These are phyloP conservation scores for Juglanconis sp. DNA, from an alignment of 2,329 filamentous ascomycete genomes.

Conservation along the genomic window DNA sequence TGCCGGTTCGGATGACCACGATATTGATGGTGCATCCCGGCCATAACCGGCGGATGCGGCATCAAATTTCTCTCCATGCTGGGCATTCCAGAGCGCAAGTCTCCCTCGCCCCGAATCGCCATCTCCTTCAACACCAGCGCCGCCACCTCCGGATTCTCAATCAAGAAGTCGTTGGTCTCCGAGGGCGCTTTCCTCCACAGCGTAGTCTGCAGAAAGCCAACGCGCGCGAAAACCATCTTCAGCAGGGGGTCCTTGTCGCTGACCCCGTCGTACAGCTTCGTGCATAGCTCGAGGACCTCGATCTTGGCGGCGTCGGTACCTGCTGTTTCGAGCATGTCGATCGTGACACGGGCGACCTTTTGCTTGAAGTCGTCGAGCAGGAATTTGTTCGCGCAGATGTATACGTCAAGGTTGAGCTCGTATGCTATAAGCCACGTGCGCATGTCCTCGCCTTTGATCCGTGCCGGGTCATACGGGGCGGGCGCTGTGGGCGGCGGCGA, in stretches of 20 bases:
- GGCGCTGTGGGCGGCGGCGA: constrained; percentile 14
- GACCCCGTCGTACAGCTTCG: constrained; percentile 41
- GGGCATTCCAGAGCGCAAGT: constrained; percentile 35
- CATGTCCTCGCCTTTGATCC: constrained; percentile 43
- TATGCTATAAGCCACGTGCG: constrained; percentile 46
- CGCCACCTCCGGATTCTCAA: constrained; percentile 43
- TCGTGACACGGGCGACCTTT: constrained; percentile 37
- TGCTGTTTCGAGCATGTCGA: constrained; percentile 45
- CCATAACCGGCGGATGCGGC: neutral
- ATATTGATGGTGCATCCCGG: neutral
- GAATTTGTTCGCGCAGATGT: constrained; percentile 47
- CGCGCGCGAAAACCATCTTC: constrained; percentile 46
- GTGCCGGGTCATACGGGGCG: constrained; percentile 24
- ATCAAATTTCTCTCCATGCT: constrained; percentile 37
- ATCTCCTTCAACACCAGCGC: constrained; percentile 47
- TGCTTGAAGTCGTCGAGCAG: constrained; percentile 44
- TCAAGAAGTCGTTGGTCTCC: constrained; percentile 40
- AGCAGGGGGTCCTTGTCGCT: constrained; percentile 40
- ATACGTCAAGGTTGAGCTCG: constrained; percentile 45
- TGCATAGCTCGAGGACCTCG: constrained; percentile 42
- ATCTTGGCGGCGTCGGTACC: constrained; percentile 39
- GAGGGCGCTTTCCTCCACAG: constrained; percentile 40
- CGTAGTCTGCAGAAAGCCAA: constrained; percentile 44
- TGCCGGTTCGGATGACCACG: neutral
- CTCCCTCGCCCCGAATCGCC: constrained; percentile 39